Evolutionary conservation across 768 basidiomycete species (phyloP).

Genomic region (Boletus speciosus): DNA sequence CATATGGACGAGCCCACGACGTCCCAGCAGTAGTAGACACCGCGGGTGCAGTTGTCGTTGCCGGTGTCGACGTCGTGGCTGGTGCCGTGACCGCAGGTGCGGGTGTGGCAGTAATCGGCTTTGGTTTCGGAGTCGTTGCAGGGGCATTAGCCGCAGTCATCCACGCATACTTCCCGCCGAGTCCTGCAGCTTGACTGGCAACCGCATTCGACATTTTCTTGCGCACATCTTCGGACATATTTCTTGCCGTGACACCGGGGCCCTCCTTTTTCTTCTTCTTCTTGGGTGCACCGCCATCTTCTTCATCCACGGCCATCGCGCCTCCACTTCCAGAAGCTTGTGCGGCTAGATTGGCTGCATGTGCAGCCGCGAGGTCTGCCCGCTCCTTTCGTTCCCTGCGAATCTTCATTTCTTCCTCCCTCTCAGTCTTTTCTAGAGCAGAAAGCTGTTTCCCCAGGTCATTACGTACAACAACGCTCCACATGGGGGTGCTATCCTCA

Average conservation of each 20-base stretch:
- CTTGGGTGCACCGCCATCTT: conserved; percentile 61
- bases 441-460: conserved; percentile 79
- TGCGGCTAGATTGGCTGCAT: conserved; percentile 59
- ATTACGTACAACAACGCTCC: conserved; percentile 71
- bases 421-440: conserved; percentile 71
- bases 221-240: conserved; percentile 87
- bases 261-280: conserved; percentile 81
- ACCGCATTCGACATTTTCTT: conserved; percentile 92
- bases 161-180: conserved; percentile 83
- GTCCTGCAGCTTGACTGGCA: conserved; percentile 83
- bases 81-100: conserved; percentile 27
- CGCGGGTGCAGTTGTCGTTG: conserved; percentile 32
- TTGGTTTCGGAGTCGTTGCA: conserved; percentile 39
- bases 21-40: conserved; percentile 26
- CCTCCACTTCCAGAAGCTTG: conserved; percentile 42
- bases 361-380: conserved; percentile 66
- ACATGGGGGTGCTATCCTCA: conserved; percentile 71
- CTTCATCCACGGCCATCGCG: conserved; percentile 38
- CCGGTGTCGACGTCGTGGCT: conserved; percentile 25
- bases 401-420: conserved; percentile 77
- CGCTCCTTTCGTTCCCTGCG: conserved; percentile 78
- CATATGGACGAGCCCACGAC: conserved; percentile 63
- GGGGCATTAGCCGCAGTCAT: conserved; percentile 67
- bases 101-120: conserved; percentile 31
- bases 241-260: conserved; percentile 78